These are phyloP conservation scores for Phlyctochytrium bullatum DNA, from an alignment of 192 early-diverging fungal species.

Conservation along the genomic window DNA sequence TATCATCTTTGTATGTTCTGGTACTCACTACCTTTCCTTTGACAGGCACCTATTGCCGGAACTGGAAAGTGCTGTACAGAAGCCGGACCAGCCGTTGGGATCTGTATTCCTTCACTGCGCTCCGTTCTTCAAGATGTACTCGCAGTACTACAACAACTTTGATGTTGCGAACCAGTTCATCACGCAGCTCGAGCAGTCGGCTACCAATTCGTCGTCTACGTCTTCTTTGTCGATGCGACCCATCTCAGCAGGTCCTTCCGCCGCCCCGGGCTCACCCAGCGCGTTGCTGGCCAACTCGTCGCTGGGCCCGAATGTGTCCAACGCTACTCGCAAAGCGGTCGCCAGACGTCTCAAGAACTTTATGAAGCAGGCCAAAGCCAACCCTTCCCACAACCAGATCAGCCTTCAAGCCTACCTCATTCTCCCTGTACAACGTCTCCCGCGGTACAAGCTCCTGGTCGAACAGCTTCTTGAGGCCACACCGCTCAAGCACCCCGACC, in stretches of 20 bases:
- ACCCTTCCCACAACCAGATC: conserved; percentile 72
- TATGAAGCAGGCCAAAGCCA: conserved; percentile 42
- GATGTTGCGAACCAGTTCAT: conserved; percentile 68
- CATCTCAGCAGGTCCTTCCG: conserved; percentile 1
- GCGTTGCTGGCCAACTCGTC: conserved; percentile 7
- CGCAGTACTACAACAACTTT: conserved; percentile 80
- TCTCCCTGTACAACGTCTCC: conserved; percentile 90
- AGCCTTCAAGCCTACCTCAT: conserved; percentile 81
- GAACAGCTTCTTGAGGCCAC: conserved; percentile 81
- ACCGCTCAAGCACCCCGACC: conserved; percentile 73
- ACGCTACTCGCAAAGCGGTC: conserved; percentile 28
- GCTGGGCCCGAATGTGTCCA: conserved; percentile 26
- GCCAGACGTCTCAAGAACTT: conserved; percentile 40
- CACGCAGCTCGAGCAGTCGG: conserved; percentile 37
- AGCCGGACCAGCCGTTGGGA: conserved; percentile 61
- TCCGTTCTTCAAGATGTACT: conserved; percentile 82
- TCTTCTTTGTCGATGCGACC: conserved; percentile 16
- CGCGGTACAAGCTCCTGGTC: conserved; percentile 87
- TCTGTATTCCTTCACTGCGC: conserved; percentile 72
- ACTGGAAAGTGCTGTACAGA: conserved; percentile 40
- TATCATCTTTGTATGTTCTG: conserved; percentile 6
- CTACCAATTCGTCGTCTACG: conserved; percentile 10
- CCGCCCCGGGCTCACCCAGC: conserved; percentile 11
- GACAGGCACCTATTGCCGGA: conserved; percentile 62
- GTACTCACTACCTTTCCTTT: not conserved